These are phyloP conservation scores for Gnomoniopsis sp. DNA, from an alignment of 2,329 filamentous ascomycete species.

Conservation along the genomic window DNA sequence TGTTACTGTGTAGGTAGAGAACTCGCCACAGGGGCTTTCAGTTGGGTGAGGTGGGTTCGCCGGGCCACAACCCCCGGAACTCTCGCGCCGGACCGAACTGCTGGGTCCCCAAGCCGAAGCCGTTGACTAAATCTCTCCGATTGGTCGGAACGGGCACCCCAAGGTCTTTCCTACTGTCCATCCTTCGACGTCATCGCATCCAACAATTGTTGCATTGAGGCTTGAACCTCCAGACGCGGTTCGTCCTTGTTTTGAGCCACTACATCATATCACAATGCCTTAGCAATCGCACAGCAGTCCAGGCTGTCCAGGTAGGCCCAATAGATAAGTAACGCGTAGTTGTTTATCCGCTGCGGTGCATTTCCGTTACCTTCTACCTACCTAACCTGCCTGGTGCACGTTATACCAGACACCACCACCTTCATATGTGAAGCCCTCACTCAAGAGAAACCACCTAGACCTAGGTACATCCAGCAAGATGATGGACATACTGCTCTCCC, in stretches of 20 bases:
- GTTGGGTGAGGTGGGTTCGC: too few relatives aligned
- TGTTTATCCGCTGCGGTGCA: not conserved
- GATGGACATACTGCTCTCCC: conserved; percentile 67
- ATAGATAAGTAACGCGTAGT: not conserved
- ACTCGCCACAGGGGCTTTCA: too few relatives aligned
- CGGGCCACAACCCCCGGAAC: not conserved
- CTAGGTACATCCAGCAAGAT: conserved; percentile 17
- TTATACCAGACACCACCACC: not conserved
- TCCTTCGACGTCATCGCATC: not conserved
- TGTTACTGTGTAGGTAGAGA: too few relatives aligned
- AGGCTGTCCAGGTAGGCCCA: not conserved
- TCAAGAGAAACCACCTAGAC: not conserved
- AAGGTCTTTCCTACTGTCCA: not conserved
- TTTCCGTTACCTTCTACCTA: not conserved
- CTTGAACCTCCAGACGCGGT: not conserved
- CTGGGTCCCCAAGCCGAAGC: not conserved
- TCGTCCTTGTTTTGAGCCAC: not conserved
- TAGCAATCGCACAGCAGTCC: not conserved
- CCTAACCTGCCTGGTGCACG: too few relatives aligned
- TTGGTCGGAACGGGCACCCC: not conserved
- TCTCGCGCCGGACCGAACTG: not conserved
- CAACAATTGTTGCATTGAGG: not conserved
- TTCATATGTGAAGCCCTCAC: not conserved
- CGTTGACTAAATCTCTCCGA: not conserved
- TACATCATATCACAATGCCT: not conserved